Base-by-base conservation (phyloP, 2,329 filamentous ascomycete species). In the Sporothrix brunneoviolacea region DNA sequence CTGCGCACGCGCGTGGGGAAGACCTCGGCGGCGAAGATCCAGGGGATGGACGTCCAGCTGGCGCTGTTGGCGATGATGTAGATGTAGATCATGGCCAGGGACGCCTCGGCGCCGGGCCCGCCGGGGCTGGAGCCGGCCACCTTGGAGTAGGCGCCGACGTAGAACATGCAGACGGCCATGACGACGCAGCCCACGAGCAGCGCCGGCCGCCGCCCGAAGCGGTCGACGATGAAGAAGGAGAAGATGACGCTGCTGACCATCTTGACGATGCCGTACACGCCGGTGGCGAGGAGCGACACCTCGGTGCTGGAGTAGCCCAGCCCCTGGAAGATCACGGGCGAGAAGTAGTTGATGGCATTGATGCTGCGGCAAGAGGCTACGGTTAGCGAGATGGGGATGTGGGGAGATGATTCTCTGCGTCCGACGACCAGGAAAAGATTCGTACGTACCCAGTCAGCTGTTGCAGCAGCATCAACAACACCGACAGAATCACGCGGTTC, bases 281-380 rank as follows among this genome's bases (percentile, higher is more conserved):
- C 82, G 0, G 81, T 84, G 1, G 80, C 81, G 18, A 84, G 68
- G 55, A 84, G 74, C 19, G 71, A 69, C 3, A 74, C 75, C 60
- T 74, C 77, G 4, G 76, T 77, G 4, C 80, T 79, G 1, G 60
- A 69, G 47, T 85, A 71, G 21, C 82, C 82, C 38, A 86, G 76
- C 16, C 73, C 76, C 55, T 72, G 70, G 68, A 86, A 86, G n/a
- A 85, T 76, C 1, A 75, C 80, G 0, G 81, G 80, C 0, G 70
- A 72, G 61, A 80, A 82, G 63, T 83, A 83, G 65, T 83, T 84
- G 62, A 81, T 77, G 4, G 80, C 80, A 58, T 84, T 84, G 62
- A 82, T 82, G 73, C 0, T 41, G 41, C 33, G 48, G n/a, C 45
- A 52, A 44, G 13, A 52, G 41, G 8, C 27, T n/a, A n/a, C n/a